A percentile compares a stretch with the other conserved stretches of the same genome.
Evolutionary conservation across 2,329 filamentous ascomycete species (phyloP).

Genomic region (Colletotrichum acutatum): DNA sequence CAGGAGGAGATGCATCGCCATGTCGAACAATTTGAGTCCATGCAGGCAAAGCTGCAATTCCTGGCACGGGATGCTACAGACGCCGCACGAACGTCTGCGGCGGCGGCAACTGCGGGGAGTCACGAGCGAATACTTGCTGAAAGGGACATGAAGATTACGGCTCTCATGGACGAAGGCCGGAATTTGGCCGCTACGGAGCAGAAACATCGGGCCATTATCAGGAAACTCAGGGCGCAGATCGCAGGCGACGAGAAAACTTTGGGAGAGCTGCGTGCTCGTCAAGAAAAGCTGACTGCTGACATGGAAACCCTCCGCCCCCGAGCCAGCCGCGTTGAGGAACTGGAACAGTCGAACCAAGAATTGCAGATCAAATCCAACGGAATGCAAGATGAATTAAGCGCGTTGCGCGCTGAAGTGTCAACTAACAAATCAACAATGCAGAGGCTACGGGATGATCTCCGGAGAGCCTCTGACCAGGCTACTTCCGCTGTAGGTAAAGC

Average conservation of each 20-base stretch:
- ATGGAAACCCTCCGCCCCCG: slow-evolving; percentile 57
- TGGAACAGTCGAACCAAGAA: slow-evolving; percentile 61
- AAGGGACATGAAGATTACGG: slow-evolving; percentile 89
- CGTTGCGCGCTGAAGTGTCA: slow-evolving; percentile 70
- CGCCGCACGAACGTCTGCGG: slow-evolving; percentile 75
- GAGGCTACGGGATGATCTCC: slow-evolving; percentile 76
- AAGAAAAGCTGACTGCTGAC: slow-evolving; percentile 68
- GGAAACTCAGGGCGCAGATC: slow-evolving; percentile 78
- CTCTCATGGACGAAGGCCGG: slow-evolving; percentile 92
- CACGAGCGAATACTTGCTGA: slow-evolving; percentile 84
- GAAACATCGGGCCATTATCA: slow-evolving; percentile 84
- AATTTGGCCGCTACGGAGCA: slow-evolving; percentile 88
- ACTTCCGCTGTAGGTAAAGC: slow-evolving; percentile 74
- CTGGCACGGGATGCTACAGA: slow-evolving; percentile 83
- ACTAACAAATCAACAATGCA: slow-evolving; percentile 73
- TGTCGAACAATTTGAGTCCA: slow-evolving; percentile 88
- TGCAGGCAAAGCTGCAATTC: slow-evolving; percentile 92
- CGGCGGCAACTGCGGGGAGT: slow-evolving; percentile 71
- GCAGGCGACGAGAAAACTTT: slow-evolving; percentile 73
- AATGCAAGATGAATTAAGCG: slow-evolving; percentile 58
- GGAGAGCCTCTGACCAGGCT: slow-evolving; percentile 73
- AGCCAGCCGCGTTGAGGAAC: slow-evolving; percentile 60
- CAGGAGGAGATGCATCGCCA: slow-evolving; percentile 85
- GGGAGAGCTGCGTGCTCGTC: slow-evolving; percentile 66
- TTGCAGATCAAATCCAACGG: slow-evolving; percentile 41